Evolutionary conservation across 306 rosid genomes (phyloP), one percentile per base, ranked within the genome.

Genomic region (Elaeagnus macrophylla): DNA sequence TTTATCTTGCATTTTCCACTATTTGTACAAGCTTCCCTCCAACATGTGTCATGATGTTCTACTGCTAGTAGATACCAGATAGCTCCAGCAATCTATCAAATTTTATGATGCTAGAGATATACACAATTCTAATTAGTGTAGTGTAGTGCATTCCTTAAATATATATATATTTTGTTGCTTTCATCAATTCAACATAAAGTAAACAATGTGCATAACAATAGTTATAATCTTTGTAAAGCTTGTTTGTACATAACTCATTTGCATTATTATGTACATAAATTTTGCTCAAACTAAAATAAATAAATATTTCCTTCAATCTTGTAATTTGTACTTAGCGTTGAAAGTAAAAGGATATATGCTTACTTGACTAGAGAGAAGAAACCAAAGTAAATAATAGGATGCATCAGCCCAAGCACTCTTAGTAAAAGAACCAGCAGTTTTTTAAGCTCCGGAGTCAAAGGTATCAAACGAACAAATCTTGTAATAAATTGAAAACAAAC

Each of bases 321-420:
- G 9, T 42, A 42, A 7, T 42, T 42, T 42, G 6, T 7, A 40
- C 17, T 14, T 14, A 14, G 9, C 6, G 14, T 5, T n/a, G 17
- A 49, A 49, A 49, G 11, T n/a, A 49, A 42, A 6, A 19, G 7
- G 6, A 56, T 47, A 39, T 39, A 40, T 42, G 46, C 6, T 78
- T 75, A 91, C 97, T 68, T 91, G 96, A 64, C 93, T 82, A 51
- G 91, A 84, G 67, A 91, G 93, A 81, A 91, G 68, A 54, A 77
- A 86, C 81, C 87, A 75, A 16, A 86, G 80, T 81, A 91, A 68
- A 77, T 91, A 86, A 82, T 86, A 84, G 10, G 77, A 77, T 55
- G 96, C 95, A 37, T 94, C 94, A 1, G 83, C 73, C 66, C 85
- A 75, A 44, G 97, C 97, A 72, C 83, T 82, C 64, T 83, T 89